phyloP scores from a whole-genome alignment of 768 basidiomycete genomes.

The Austroboletus eburneus region DNA sequence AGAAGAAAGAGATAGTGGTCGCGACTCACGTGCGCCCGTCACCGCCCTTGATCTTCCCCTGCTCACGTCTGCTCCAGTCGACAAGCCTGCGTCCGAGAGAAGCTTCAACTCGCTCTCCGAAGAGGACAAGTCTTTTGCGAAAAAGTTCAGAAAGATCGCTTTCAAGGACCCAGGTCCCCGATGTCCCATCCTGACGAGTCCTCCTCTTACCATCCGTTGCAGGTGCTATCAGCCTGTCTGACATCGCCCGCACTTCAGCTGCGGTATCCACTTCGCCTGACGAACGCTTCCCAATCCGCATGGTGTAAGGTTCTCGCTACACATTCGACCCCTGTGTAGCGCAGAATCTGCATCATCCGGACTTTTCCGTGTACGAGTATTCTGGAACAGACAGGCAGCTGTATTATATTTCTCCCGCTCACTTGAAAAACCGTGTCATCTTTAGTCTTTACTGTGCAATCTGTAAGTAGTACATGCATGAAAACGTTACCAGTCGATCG shows the following conservation, averaged over 20 bases:
- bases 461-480: slow-evolving; percentile 10
- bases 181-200: not conserved
- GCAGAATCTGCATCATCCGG: too few species aligned
- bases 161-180: slow-evolving; percentile 55
- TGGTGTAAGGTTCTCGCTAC: slow-evolving; percentile 14
- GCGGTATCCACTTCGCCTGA: slow-evolving; percentile 59
- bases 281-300: slow-evolving; percentile 4
- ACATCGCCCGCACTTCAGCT: slow-evolving; percentile 80
- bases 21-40: slow-evolving; percentile 19
- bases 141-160: slow-evolving; percentile 67
- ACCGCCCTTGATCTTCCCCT: not conserved
- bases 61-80: slow-evolving; percentile 13
- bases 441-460: slow-evolving; percentile 2
- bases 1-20: slow-evolving; percentile 14
- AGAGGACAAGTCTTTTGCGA: slow-evolving; percentile 62
- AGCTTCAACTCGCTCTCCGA: slow-evolving; percentile 46
- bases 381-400: too few species aligned
- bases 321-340: not conserved
- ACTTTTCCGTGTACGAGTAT: too few species aligned
- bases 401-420: slow-evolving; percentile 18
- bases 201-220: slow-evolving; percentile 2
- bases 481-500: not conserved
- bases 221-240: slow-evolving; percentile 59
- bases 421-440: not conserved
- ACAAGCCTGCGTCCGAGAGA: slow-evolving; percentile 33